Evolutionary conservation across 1,139 yeast species (phyloP), one percentile per base, ranked within the genome.

Genomic region (Chernovozyma aurita): DNA sequence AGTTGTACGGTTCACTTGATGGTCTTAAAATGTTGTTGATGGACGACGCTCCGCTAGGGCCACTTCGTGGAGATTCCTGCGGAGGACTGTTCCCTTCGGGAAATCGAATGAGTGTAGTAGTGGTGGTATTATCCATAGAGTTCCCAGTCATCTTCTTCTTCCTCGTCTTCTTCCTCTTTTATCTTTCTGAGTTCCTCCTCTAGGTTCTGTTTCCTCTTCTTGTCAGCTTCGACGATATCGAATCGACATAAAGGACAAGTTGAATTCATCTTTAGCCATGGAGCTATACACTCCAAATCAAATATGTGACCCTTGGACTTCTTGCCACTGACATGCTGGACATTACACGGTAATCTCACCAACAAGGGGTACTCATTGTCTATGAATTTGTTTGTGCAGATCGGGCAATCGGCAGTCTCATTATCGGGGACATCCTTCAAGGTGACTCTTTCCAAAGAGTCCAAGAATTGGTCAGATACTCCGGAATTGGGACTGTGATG

Each of bases 231-330:
- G 32, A 73, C 57, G 18, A 90, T 76, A 49, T 87, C 82, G 42
- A 75, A 78, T 45, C 97, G 67, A 55, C 97, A 90, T 52, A 90
- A 61, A 0, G 97, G 97, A 53, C 97, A 90, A 0, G 95, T 87
- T 2, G 81, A 69, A 50, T 85, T 83, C 41, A 80, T 65, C 45
- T 78, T 77, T 35, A 90, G 64, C 97, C 97, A 90, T 0, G 95
- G 94, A 0, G 84, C 84, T 29, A 90, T 79, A 55, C 97, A 90
- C 48, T 90, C 97, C 47, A 88, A 65, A 53, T 90, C 97, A 58
- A 85, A 90, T 28, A 71, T 70, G 57, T 90, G 97, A 32, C 69
- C 74, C 34, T 53, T 59, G 27, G 53, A 42, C 28, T 48, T 47
- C 24, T 44, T 50, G 13, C 52, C 54, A 15, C 48, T 44, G 4